A percentile compares a stretch with the other conserved stretches of the same genome.
phyloP scores from a whole-genome alignment of 1,284 basidiomycete species.

The Leccinum solheimii region DNA sequence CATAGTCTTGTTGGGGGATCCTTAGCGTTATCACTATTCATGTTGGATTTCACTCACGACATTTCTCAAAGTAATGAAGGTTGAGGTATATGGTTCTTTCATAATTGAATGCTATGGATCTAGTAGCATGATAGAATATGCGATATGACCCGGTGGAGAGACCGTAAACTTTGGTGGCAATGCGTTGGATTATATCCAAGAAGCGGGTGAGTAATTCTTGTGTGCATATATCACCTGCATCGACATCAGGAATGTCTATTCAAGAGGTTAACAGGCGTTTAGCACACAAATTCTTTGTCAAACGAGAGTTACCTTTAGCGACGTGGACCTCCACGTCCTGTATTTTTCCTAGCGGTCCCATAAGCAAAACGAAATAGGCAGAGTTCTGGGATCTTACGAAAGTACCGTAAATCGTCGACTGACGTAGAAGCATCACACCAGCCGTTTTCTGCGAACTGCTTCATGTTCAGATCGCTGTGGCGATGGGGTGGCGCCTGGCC shows the following conservation, averaged over 20 bases:
- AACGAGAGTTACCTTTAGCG: background rate
- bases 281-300: background rate
- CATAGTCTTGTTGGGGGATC: constrained; percentile 54
- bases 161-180: constrained; percentile 59
- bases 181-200: constrained; percentile 45
- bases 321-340: background rate
- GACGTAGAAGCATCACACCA: constrained; percentile 3
- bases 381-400: background rate
- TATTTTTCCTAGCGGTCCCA: background rate
- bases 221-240: constrained; percentile 48
- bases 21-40: constrained; percentile 16
- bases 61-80: constrained; percentile 70
- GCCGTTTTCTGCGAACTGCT: background rate
- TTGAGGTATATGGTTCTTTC: constrained; percentile 90
- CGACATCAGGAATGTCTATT: constrained; percentile 33
- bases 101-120: constrained; percentile 91
- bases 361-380: background rate
- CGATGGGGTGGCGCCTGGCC: background rate
- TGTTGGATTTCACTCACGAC: constrained; percentile 59
- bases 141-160: constrained; percentile 70
- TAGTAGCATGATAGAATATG: constrained; percentile 85
- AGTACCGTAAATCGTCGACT: background rate
- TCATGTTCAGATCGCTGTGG: background rate
- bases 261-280: background rate
- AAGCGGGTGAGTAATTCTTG: constrained; percentile 30